A percentile compares a stretch with the other conserved stretches of the same genome.
These are phyloP conservation scores for Conringia planisiliqua DNA, from an alignment of 345 rosid genomes.

Conservation along the genomic window DNA sequence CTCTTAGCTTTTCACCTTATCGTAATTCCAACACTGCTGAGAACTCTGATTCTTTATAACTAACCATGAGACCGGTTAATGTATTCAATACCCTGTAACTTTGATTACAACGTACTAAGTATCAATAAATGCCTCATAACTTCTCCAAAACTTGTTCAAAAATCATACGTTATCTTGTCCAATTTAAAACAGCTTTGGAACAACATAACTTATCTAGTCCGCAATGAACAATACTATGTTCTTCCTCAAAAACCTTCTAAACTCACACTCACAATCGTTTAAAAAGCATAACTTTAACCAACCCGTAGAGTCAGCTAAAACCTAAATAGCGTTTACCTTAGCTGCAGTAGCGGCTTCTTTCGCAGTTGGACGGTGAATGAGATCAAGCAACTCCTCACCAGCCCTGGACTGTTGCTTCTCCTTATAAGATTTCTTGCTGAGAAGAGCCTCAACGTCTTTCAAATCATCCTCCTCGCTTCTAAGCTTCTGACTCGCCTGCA, in stretches of 20 bases:
- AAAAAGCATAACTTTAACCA: neutral
- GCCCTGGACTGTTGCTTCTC: conserved; percentile 88
- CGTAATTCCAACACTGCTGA: neutral
- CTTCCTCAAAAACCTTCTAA: neutral
- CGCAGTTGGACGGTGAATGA: conserved; percentile 91
- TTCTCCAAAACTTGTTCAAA: neutral
- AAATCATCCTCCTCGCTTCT: conserved; percentile 83
- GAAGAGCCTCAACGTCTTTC: conserved; percentile 84
- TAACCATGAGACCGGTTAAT: neutral
- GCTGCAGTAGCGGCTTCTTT: conserved; percentile 94
- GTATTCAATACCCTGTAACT: neutral
- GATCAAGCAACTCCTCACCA: conserved; percentile 87
- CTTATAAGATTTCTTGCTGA: conserved; percentile 81
- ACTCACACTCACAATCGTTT: neutral
- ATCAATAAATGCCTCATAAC: neutral
- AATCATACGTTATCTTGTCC: neutral
- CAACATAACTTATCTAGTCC: neutral
- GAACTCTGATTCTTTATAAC: neutral
- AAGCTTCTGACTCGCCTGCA: conserved; percentile 52
- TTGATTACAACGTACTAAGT: neutral
- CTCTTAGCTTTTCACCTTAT: neutral
- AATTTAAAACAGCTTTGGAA: neutral
- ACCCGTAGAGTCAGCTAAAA: neutral
- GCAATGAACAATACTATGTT: neutral
- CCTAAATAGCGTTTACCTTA: conserved; percentile 46